Evolutionary conservation across 495 filamentous ascomycete genomes (phyloP).

Genomic region (Rhizodiscina lignyota): DNA sequence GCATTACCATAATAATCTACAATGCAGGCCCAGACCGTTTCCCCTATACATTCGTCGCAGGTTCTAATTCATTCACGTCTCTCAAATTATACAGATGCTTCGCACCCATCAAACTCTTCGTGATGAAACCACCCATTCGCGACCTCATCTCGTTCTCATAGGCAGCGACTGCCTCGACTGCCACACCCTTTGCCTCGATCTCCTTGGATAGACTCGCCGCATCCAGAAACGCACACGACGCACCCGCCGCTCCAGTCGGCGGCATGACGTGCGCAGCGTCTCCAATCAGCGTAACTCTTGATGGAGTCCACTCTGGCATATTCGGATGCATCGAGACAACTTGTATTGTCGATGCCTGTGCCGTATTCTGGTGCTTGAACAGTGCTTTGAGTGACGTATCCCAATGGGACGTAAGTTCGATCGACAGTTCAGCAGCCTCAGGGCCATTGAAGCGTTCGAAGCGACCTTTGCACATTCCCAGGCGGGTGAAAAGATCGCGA

Average conservation of each 20-base stretch:
- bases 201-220: neutral
- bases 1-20: no score
- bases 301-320: conserved; percentile 3
- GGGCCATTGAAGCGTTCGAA: conserved; percentile 3
- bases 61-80: no score
- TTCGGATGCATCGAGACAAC: conserved; percentile 2
- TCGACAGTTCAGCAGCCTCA: conserved; percentile 3
- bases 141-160: neutral
- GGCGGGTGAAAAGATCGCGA: conserved; percentile 5
- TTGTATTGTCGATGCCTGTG: no score
- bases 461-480: no score
- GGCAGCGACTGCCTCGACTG: neutral
- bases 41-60: no score
- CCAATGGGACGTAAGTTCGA: no score
- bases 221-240: neutral
- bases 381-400: no score
- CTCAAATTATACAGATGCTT: no score
- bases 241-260: neutral
- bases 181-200: neutral
- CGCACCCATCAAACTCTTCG: no score
- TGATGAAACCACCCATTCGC: no score
- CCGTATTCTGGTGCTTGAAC: no score
- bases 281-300: conserved; percentile 4
- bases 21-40: no score
- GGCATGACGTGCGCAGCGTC: neutral